These are phyloP conservation scores for Bodo saltans DNA, from an alignment of 78 protist genomes.

Conservation along the genomic window DNA sequence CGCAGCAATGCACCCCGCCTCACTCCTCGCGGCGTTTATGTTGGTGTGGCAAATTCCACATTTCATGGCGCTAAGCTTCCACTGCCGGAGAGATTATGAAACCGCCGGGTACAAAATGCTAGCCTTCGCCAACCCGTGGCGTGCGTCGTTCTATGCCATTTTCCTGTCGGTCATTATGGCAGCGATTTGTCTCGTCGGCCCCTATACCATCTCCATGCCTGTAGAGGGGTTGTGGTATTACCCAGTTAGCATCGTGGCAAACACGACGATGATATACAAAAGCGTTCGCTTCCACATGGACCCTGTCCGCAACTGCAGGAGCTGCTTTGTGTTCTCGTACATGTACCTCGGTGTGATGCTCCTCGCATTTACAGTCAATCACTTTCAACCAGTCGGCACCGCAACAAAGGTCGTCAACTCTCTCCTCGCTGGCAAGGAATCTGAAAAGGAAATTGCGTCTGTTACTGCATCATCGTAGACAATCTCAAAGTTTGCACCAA, in stretches of 20 bases:
- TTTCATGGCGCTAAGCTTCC: conserved; percentile 76
- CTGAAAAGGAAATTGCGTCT: too few species aligned
- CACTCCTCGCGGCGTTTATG: conserved; percentile 45
- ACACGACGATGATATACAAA: not conserved
- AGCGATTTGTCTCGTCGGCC: not conserved
- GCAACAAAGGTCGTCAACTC: too few species aligned
- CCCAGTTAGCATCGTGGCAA: not conserved
- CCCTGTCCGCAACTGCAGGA: not conserved
- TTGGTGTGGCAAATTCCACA: conserved; percentile 92
- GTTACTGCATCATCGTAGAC: too few species aligned
- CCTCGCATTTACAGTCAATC: not conserved
- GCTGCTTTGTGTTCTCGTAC: not conserved
- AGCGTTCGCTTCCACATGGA: not conserved
- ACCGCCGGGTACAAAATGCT: conserved; percentile 58
- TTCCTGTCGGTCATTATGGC: not conserved
- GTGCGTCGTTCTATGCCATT: not conserved
- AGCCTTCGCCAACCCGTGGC: not conserved
- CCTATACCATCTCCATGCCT: not conserved
- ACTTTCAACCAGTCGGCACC: too few species aligned
- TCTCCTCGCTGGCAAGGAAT: too few species aligned
- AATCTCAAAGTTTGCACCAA: too few species aligned
- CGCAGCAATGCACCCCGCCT: not conserved
- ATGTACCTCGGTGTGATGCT: not conserved
- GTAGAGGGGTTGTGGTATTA: not conserved
- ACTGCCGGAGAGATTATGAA: conserved; percentile 36